Evolutionary conservation across 345 rosid genomes (phyloP).

Genomic region (Lenwebbia sp.): DNA sequence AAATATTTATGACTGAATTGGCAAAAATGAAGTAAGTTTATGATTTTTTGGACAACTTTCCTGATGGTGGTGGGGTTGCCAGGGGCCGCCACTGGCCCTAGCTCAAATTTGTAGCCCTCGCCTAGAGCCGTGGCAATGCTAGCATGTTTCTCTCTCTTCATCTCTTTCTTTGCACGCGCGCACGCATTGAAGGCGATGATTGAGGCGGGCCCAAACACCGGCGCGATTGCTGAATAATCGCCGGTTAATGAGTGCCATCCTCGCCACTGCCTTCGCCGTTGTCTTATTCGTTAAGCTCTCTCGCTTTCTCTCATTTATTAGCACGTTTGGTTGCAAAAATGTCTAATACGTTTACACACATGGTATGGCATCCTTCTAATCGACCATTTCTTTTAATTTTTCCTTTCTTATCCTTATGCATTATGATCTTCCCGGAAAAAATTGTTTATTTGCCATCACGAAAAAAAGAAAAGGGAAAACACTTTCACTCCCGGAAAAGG

Average conservation of each 20-base stretch:
- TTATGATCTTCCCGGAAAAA: not conserved
- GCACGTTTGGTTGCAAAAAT: not conserved
- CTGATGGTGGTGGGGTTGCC: not conserved
- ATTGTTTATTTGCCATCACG: not conserved
- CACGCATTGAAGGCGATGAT: too few species aligned
- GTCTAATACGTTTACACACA: not conserved
- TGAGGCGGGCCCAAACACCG: accelerated
- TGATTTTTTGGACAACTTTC: too few species aligned
- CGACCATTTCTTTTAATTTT: not conserved
- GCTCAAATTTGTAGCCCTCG: not conserved
- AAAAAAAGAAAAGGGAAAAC: not conserved
- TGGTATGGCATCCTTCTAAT: not conserved
- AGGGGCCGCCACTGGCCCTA: accelerated
- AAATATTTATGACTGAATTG: too few species aligned
- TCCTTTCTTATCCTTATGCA: not conserved
- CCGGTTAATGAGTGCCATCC: not conserved
- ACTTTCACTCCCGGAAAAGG: accelerated
- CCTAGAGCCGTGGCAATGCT: not conserved
- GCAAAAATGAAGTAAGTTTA: too few species aligned
- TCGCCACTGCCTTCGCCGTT: not conserved
- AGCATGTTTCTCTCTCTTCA: not conserved
- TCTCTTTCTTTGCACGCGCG: accelerated
- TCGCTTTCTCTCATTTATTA: accelerated
- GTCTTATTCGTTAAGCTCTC: not conserved
- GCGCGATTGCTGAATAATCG: accelerated